Evolutionary conservation across 495 filamentous ascomycete species (phyloP), one percentile per base, ranked within the genome.

Genomic region (Hypoxylon fuscum): DNA sequence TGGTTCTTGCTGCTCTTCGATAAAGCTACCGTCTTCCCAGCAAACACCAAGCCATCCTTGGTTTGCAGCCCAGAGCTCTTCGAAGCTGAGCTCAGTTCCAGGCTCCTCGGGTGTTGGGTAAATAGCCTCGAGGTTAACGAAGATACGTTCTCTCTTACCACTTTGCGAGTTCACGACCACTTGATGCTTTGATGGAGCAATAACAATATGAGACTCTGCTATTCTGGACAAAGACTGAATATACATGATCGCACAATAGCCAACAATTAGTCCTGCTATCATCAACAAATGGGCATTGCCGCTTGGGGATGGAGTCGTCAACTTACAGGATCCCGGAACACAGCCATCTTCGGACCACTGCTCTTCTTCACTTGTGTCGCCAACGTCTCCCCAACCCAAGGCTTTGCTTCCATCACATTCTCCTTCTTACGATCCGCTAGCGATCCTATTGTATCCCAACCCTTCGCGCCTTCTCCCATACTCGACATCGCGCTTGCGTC

Each of bases 321-420:
- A 85, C 93, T 86, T 87, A 98, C 95, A 90, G 90, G 84, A 81
- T 98, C 95, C 79, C 92, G 92, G 82, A 97, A 98, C 15, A 98
- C 84, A 68, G 88, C 79, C 85, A 98, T 85, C 79, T 97, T 98
- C 45, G 90, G 82, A 27, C 80, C 82, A 41, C 85, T 88, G 54
- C 76, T 85, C 68, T 88, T 83, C 72, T 90, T 92, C 68, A 90
- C 95, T 14, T 89, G 90, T 14, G 86, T 88, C 75, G 95, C 92
- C 76, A 98, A 74, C 29, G 89, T 96, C 77, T 97, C 92, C 25
- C 95, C 95, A 15, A 81, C 89, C 93, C 93, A 97, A 14, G 94
- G 93, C 74, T 87, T 92, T 14, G 93, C 84, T 74, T 94, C 92
- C 66, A 94, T 76, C 18, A 81, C 79, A 61, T 98, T 98, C 73